phyloP scores from a whole-genome alignment of 345 rosid species.

The Acer negundo region DNA sequence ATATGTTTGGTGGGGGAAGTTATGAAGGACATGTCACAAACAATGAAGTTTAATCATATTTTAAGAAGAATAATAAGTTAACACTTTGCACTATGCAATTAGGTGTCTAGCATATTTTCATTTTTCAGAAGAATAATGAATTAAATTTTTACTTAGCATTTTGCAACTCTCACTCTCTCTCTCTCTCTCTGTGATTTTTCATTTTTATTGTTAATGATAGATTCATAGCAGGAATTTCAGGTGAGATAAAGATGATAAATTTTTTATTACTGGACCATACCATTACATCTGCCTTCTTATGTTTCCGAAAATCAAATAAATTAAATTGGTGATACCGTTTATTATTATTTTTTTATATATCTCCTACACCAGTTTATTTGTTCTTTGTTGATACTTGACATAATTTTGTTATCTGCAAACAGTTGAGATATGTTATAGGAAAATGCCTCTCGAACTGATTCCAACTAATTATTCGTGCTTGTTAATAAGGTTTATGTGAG shows the following conservation, averaged over 20 bases:
- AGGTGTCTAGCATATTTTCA: neutral
- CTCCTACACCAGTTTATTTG: neutral
- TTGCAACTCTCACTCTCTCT: neutral
- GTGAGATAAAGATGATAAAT: no score
- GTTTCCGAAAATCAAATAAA: no score
- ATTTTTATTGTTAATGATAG: neutral
- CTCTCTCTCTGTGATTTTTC: neutral
- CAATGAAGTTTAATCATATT: neutral
- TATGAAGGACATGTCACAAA: neutral
- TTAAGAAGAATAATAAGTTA: no score
- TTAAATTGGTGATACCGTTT: no score
- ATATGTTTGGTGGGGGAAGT: neutral
- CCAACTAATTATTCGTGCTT: neutral
- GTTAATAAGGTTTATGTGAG: neutral
- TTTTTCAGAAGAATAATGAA: no score
- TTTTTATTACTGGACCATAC: no score
- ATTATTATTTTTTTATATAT: no score
- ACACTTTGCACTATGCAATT: neutral
- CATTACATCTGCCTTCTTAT: no score
- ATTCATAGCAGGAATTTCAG: neutral
- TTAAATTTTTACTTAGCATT: neutral
- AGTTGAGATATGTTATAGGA: neutral
- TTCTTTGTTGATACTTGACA: neutral
- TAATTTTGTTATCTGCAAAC: neutral
- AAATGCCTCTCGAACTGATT: neutral